phyloP scores from a whole-genome alignment of 768 basidiomycete species.

The Collybiopsis luxurians region DNA sequence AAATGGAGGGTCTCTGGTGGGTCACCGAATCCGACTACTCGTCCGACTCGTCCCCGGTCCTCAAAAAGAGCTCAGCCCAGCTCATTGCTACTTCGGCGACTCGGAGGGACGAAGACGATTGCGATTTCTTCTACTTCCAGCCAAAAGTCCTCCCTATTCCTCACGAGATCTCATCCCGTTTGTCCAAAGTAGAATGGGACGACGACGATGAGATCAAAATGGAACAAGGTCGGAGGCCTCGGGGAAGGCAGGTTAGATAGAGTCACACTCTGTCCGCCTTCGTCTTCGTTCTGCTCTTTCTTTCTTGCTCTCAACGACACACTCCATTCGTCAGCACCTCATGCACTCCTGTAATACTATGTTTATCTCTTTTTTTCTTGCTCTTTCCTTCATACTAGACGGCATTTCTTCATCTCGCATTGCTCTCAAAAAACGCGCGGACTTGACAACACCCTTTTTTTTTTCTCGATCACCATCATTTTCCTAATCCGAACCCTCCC shows the following conservation, averaged over 20 bases:
- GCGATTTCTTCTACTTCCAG: neutral
- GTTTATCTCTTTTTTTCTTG: neutral
- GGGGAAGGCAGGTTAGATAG: neutral
- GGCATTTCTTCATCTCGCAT: neutral
- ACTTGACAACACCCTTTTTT: neutral
- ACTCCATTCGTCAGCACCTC: neutral
- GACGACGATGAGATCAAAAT: neutral
- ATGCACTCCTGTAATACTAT: neutral
- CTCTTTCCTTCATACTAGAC: neutral
- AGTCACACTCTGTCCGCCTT: neutral
- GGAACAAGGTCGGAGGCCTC: neutral
- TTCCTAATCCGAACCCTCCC: too few relatives aligned
- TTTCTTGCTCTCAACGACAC: neutral
- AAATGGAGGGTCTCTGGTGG: neutral
- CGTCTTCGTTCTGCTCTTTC: neutral
- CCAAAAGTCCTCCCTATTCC: neutral
- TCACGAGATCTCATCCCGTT: neutral
- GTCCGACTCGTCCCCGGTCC: neutral
- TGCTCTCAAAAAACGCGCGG: neutral
- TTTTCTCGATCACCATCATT: too few relatives aligned
- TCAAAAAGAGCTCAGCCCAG: constrained; percentile 2
- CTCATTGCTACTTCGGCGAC: neutral
- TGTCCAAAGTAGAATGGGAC: neutral
- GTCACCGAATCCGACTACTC: neutral
- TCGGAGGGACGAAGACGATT: neutral